These are phyloP conservation scores for Chaetomium fimeti DNA, from an alignment of 495 filamentous ascomycete genomes.

Conservation along the genomic window DNA sequence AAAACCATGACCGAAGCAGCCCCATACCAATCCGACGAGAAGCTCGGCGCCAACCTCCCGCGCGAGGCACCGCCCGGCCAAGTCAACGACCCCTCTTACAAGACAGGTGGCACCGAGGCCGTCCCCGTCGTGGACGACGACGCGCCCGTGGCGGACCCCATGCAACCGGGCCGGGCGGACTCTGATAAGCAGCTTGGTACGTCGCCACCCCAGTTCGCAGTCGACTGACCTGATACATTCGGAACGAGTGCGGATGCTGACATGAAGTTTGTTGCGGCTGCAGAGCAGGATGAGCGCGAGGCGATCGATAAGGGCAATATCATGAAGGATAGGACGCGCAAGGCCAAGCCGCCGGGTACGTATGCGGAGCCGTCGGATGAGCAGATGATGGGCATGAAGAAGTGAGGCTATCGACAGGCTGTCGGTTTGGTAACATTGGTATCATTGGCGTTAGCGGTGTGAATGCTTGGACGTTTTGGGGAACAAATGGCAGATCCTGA, in stretches of 20 bases:
- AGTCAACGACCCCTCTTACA: conserved; percentile 37
- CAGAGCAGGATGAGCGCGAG: conserved; percentile 53
- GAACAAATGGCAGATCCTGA: background rate
- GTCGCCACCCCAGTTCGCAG: no score
- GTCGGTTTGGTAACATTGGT: background rate
- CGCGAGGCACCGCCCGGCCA: conserved; percentile 25
- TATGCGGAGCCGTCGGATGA: conserved; percentile 57
- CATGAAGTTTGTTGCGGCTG: background rate
- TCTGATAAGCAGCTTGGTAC: conserved; percentile 53
- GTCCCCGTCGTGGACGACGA: conserved; percentile 56
- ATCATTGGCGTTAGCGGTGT: background rate
- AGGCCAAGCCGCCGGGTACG: conserved; percentile 47
- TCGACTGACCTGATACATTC: no score
- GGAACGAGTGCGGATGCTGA: background rate
- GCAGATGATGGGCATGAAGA: conserved; percentile 34
- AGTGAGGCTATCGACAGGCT: background rate
- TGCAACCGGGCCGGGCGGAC: conserved; percentile 46
- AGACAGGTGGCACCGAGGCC: conserved; percentile 38
- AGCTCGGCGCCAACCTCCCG: conserved; percentile 27
- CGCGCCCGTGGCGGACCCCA: conserved; percentile 49
- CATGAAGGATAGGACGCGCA: conserved; percentile 47
- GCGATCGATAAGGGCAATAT: conserved; percentile 56
- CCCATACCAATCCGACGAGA: conserved; percentile 30
- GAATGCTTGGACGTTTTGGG: background rate
- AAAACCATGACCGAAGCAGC: conserved; percentile 32